Percentiles rank a stretch among this genome's conserved stretches.
These are phyloP conservation scores for Kodamaea neixiangensis DNA, from an alignment of 805 yeast species.

Conservation along the genomic window DNA sequence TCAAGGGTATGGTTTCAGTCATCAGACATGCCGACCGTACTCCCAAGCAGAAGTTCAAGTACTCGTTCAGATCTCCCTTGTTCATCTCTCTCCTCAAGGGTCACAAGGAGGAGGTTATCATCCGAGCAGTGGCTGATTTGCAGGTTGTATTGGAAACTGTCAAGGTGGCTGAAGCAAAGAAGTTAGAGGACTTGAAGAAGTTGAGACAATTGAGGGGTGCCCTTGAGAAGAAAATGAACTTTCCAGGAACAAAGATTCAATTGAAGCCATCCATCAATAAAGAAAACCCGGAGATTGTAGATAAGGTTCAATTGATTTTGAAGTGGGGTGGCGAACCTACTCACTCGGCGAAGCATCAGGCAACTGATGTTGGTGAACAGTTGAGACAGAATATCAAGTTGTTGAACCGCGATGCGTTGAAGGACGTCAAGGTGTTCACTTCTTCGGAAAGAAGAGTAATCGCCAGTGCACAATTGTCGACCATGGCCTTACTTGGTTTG, in stretches of 20 bases:
- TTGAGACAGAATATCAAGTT: constrained; percentile 88
- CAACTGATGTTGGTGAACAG: constrained; percentile 93
- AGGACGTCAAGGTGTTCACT: constrained; percentile 83
- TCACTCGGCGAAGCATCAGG: constrained; percentile 94
- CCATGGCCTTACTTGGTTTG: constrained; percentile 70
- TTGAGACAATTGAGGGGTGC: constrained; percentile 77
- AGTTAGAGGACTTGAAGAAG: constrained; percentile 79
- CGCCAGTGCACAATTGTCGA: constrained; percentile 87
- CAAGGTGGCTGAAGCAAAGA: constrained; percentile 72
- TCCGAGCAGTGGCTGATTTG: constrained; percentile 84
- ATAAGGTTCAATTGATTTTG: constrained; percentile 91
- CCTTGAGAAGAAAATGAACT: constrained; percentile 79
- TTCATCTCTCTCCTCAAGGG: constrained; percentile 89
- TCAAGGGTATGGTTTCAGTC: constrained; percentile 88
- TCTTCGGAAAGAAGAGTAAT: constrained; percentile 94
- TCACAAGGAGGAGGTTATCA: constrained; percentile 93
- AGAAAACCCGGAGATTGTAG: constrained; percentile 67
- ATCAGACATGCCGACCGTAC: constrained; percentile 98
- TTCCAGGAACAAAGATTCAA: constrained; percentile 97
- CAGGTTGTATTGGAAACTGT: constrained; percentile 85
- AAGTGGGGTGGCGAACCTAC: constrained; percentile 99
- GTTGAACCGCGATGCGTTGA: constrained; percentile 78
- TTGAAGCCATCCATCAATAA: constrained; percentile 79
- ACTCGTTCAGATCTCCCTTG: constrained; percentile 84
- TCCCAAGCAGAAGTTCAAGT: constrained; percentile 96